Evolutionary conservation across 2,329 filamentous ascomycete species (phyloP), one percentile per base, ranked within the genome.

Genomic region (Nectriaceae sp.): DNA sequence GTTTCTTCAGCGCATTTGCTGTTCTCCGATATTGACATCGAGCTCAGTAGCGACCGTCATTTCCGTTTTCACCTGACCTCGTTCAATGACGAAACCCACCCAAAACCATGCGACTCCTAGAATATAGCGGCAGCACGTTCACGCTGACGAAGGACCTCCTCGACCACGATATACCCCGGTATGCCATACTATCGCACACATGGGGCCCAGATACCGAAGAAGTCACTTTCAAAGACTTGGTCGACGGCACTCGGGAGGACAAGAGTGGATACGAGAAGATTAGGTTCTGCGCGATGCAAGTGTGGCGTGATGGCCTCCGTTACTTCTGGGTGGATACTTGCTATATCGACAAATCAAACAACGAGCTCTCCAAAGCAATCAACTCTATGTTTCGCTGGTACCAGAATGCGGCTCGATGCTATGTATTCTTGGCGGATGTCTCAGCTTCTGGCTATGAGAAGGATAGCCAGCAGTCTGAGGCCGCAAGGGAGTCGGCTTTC

Each of bases 381-480:
- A n/a, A n/a, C n/a, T n/a, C n/a, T n/a, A 56, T 56, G 54, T 55
- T 49, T 20, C 44, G 50, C 21, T 56, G 52, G 52, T 56, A 56
- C 18, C 83, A 50, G 36, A n/a, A 42, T 13, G 40, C 55, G 2
- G 36, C 47, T 5, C 36, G 29, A 19, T 59, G 56, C 39, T 54
- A 49, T 21, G 50, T 49, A 0, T 54, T 49, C 18, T 52, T 59
- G 13, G 50, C 52, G 11, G 56, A 59, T 40, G 50, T 56, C n/a
- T n/a, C n/a, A n/a, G n/a, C n/a, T n/a, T n/a, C n/a, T n/a, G n/a
- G n/a, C n/a, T n/a, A n/a, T n/a, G n/a, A n/a, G n/a, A n/a, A n/a
- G n/a, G n/a, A n/a, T n/a, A n/a, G n/a, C n/a, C n/a, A n/a, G n/a
- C n/a, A n/a, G n/a, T n/a, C n/a, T n/a, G n/a, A n/a, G n/a, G n/a